phyloP scores from a whole-genome alignment of 176 grass and related monocot genomes.

The Cenchrus purpureus region DNA sequence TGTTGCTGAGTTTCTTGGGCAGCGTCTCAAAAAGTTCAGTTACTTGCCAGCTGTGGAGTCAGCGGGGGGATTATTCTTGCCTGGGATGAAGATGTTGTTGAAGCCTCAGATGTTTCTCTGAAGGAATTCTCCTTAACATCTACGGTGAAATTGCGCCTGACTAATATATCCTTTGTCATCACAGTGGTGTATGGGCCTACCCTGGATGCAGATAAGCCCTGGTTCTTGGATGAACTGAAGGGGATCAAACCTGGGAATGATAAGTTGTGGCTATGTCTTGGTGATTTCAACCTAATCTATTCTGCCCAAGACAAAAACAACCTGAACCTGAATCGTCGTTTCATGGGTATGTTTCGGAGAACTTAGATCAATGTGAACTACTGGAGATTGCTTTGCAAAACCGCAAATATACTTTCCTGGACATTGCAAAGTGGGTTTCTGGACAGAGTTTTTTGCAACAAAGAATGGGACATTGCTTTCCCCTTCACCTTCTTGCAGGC shows the following conservation, averaged over 20 bases:
- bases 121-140: background rate
- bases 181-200: background rate
- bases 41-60: background rate
- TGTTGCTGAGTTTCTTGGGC: too few relatives aligned
- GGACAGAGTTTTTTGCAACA: background rate
- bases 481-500: background rate
- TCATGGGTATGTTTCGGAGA: background rate
- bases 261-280: background rate
- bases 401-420: background rate
- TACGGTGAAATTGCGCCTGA: background rate
- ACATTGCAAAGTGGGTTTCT: too few relatives aligned
- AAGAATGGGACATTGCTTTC: background rate
- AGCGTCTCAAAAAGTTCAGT: too few relatives aligned
- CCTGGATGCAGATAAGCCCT: background rate
- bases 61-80: background rate
- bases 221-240: background rate
- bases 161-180: background rate
- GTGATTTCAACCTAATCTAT: too few relatives aligned
- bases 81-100: background rate
- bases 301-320: too few relatives aligned
- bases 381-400: background rate
- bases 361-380: background rate
- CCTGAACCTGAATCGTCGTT: background rate
- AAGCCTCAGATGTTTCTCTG: background rate
- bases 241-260: fast-evolving